Percentiles rank a stretch among this genome's conserved stretches.
phyloP scores from a whole-genome alignment of 2,329 filamentous ascomycete genomes.

The Botrytis cinerea region DNA sequence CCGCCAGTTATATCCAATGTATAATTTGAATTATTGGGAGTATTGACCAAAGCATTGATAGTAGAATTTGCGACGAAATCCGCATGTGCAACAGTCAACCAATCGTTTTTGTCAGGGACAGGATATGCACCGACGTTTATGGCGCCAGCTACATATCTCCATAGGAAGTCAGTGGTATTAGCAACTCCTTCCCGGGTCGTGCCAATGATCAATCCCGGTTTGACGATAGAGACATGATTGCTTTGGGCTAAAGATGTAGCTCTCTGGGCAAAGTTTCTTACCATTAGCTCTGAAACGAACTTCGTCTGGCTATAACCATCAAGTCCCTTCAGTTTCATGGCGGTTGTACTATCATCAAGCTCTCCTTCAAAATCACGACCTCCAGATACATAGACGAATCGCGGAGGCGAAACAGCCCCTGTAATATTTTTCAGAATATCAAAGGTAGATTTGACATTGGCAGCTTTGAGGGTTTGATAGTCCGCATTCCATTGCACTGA shows the following conservation, averaged over 20 bases:
- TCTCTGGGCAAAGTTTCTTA: constrained; percentile 40
- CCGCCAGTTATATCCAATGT: constrained; percentile 1
- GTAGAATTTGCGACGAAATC: constrained; percentile 9
- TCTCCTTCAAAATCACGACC: constrained; percentile 7
- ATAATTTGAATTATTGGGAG: not conserved
- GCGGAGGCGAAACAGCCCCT: not conserved
- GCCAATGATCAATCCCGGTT: constrained; percentile 33
- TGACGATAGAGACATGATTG: constrained; percentile 27
- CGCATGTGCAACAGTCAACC: constrained; percentile 16
- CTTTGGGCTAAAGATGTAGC: not conserved
- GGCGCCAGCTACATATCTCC: constrained; percentile 31
- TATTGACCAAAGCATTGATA: constrained; percentile 12
- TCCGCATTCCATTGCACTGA: constrained; percentile 75
- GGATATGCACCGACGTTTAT: constrained; percentile 26
- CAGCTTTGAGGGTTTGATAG: constrained; percentile 56
- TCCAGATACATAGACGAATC: constrained; percentile 19
- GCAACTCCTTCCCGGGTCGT: constrained; percentile 30
- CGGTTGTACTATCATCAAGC: not conserved
- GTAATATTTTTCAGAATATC: constrained; percentile 25
- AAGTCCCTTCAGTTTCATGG: not conserved
- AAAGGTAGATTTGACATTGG: constrained; percentile 67
- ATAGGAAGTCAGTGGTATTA: constrained; percentile 35
- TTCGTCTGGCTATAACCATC: constrained; percentile 90
- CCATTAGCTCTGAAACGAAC: constrained; percentile 68
- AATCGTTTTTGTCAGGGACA: not conserved